phyloP scores from a whole-genome alignment of 179 eudicot species.

The Heliamphora pulchella region DNA sequence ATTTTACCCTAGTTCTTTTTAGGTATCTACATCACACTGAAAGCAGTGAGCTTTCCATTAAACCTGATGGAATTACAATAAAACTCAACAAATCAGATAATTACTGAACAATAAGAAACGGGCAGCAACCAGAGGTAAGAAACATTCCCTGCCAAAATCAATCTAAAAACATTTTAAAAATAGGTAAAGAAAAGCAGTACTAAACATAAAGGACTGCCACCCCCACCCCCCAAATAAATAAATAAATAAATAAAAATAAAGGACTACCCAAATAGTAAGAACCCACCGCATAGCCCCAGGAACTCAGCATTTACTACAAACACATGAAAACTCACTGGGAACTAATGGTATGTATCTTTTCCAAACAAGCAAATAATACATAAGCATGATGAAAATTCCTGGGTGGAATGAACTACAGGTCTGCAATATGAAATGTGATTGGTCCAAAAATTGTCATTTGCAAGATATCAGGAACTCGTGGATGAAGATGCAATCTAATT shows the following conservation, averaged over 20 bases:
- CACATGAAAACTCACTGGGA: neutral
- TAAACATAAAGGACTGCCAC: neutral
- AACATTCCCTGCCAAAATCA: neutral
- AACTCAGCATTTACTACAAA: neutral
- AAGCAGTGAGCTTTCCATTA: neutral
- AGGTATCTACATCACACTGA: neutral
- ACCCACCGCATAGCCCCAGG: neutral
- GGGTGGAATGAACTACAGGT: neutral
- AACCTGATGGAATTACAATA: neutral
- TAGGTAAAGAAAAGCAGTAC: neutral
- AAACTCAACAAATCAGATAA: neutral
- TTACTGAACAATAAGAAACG: neutral
- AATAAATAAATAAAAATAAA: too few relatives aligned
- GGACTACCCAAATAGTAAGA: too few relatives aligned
- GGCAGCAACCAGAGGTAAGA: neutral
- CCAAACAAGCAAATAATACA: neutral
- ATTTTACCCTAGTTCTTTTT: too few relatives aligned
- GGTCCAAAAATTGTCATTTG: neutral
- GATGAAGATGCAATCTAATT: neutral
- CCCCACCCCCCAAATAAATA: too few relatives aligned
- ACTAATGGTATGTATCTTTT: neutral
- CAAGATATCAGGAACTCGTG: neutral
- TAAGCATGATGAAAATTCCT: neutral
- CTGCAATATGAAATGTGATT: neutral
- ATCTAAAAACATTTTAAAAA: neutral